Conservation (phyloP, 768 basidiomycete species). For the Leucocoprinus sp. region DNA sequence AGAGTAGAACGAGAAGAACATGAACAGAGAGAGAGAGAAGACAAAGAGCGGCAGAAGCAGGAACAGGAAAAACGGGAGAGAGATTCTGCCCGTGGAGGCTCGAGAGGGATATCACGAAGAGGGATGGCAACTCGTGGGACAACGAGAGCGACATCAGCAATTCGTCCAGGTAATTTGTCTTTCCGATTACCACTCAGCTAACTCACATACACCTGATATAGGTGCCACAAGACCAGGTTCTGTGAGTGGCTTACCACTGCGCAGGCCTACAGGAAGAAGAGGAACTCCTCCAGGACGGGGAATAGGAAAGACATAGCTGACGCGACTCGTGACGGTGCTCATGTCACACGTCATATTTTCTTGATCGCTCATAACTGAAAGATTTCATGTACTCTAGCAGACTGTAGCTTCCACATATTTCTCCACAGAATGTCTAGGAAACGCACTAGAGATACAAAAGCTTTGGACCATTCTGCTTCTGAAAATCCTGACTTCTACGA, state of each 20-base stretch:
- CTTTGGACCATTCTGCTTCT: conserved; percentile 2
- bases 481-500: conserved; percentile 12
- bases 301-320: neutral
- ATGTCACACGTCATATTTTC: conserved; percentile 6
- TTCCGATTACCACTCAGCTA: neutral
- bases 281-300: conserved; percentile 5
- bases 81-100: conserved; percentile 38
- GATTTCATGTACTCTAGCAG: too few relatives aligned
- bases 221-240: neutral
- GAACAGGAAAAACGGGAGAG: conserved; percentile 36
- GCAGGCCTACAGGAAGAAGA: conserved; percentile 1
- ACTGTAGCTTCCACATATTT: neutral
- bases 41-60: conserved; percentile 34
- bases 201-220: neutral
- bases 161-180: neutral
- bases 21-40: conserved; percentile 29
- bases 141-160: conserved; percentile 19
- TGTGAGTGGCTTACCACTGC: conserved; percentile 2
- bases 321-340: neutral
- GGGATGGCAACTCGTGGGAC: conserved; percentile 52
- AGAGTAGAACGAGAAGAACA: conserved; percentile 33
- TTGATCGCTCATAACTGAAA: neutral
- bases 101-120: conserved; percentile 67
- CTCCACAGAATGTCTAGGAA: conserved; percentile 10
- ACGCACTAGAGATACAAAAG: conserved; percentile 11